Base-by-base conservation (phyloP, 768 basidiomycete genomes). In the Macrolepiota fuliginosa region DNA sequence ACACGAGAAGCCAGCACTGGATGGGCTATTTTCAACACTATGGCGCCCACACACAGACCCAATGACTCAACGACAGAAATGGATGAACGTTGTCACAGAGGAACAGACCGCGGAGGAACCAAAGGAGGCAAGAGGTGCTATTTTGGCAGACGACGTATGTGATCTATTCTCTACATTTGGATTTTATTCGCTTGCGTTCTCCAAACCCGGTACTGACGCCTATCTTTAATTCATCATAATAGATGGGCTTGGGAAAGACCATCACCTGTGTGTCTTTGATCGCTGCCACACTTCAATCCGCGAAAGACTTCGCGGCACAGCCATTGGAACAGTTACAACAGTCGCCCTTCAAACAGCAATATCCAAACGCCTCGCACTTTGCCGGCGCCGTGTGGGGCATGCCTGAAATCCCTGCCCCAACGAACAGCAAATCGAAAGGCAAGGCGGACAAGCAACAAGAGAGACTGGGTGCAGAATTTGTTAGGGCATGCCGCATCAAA, bases 221-320 rank as follows among this genome's bases (percentile, higher is more conserved):
- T n/a, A 47, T 62, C n/a, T 50, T n/a, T 62, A 54, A 56, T 58
- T 62, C 54, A 54, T 65, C 56, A 36, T 62, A 97, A 36, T 62
- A 97, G 95, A 98, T 97, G 96, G 96, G 96, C 66, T 84, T 99
- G 29, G 96, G 96, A 17, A 98, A 98, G 76, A 98, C 96, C 0
- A 94, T 98, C 56, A 92, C 94, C 32, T 93, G 96, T 63, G 92
- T 98, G 25, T 92, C 96, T 15, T 82, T 99, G 54, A 90, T 99
- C 54, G 95, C 94, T 11, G 84, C 91, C 29, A 98, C 97, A 1
- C 80, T 96, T 13, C 66, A 71, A 54, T 81, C 90, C 0, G 91
- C 97, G 11, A 78, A 74, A 22, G 74, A 74, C 37, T 96, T 95
- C 73, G 87, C 85, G 11, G 69, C 78, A 32, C 74, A 81, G 2